Conservation (phyloP, 768 basidiomycete species). For the Suillus brevipes region DNA sequence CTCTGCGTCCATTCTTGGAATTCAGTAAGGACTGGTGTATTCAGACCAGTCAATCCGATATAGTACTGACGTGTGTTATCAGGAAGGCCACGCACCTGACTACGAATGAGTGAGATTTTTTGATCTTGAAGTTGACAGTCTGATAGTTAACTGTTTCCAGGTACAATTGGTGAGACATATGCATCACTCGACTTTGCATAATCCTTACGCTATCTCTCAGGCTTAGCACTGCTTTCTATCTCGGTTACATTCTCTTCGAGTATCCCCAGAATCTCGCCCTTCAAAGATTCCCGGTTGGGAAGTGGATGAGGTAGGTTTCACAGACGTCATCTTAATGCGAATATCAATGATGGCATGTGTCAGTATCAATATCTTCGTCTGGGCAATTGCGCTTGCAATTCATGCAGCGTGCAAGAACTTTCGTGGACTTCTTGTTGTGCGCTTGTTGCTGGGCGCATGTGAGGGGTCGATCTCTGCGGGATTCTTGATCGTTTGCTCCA, state of each 20-base stretch:
- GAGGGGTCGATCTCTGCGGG: background rate
- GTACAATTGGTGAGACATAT: constrained; percentile 53
- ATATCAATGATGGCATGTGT: background rate
- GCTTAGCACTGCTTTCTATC: background rate
- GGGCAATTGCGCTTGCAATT: background rate
- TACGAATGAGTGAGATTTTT: constrained; percentile 51
- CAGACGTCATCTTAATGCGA: background rate
- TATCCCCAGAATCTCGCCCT: constrained; percentile 1
- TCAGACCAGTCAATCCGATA: background rate
- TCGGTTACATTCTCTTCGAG: background rate
- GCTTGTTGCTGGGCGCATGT: background rate
- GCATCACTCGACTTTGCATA: background rate
- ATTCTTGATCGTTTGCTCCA: background rate
- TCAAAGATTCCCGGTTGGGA: background rate
- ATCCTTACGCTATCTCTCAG: background rate
- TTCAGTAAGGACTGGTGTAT: constrained; percentile 40
- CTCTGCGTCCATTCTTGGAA: constrained; percentile 61
- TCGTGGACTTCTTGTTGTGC: background rate
- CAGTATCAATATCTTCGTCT: background rate
- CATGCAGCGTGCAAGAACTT: background rate
- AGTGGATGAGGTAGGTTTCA: background rate
- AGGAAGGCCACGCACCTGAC: constrained; percentile 59
- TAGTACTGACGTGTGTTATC: constrained; percentile 5
- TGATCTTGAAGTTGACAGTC: background rate
- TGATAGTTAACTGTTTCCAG: constrained; percentile 27